A percentile compares a stretch with the other conserved stretches of the same genome.
Evolutionary conservation across 352 stramenopile species (phyloP).

Genomic region (Phytopythium boreale): DNA sequence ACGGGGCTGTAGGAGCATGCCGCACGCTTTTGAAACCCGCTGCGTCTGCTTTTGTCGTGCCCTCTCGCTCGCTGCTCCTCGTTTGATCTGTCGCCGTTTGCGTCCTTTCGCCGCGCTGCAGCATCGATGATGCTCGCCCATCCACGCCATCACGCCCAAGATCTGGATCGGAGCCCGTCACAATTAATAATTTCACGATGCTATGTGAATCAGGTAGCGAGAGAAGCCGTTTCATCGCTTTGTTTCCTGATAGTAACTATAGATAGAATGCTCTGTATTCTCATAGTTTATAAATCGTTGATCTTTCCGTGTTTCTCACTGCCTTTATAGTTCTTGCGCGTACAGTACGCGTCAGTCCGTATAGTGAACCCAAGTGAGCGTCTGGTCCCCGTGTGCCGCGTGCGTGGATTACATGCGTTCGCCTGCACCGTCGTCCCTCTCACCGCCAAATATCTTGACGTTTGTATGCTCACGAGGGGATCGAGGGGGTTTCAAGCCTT

Average conservation of each 20-base stretch:
- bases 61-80: not conserved
- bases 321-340: not conserved
- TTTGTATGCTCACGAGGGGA: slow-evolving; percentile 3
- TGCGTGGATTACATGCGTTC: not conserved
- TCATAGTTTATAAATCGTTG: not conserved
- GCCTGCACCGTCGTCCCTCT: not conserved
- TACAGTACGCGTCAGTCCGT: not conserved
- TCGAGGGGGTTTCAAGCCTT: not conserved
- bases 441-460: slow-evolving; percentile 1
- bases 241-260: not conserved
- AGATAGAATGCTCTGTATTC: not conserved
- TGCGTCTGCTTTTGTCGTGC: not conserved
- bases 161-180: not conserved
- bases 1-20: not conserved
- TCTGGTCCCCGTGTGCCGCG: too few species aligned
- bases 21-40: not conserved
- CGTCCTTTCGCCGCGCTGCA: not conserved
- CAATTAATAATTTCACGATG: too few species aligned
- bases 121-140: slow-evolving; percentile 5
- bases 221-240: too few species aligned
- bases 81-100: not conserved
- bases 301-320: not conserved
- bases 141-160: slow-evolving; percentile 4
- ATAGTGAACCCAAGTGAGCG: not conserved
- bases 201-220: too few species aligned